These are phyloP conservation scores for Phialophora tarda DNA, from an alignment of 2,329 filamentous ascomycete genomes.

Conservation along the genomic window DNA sequence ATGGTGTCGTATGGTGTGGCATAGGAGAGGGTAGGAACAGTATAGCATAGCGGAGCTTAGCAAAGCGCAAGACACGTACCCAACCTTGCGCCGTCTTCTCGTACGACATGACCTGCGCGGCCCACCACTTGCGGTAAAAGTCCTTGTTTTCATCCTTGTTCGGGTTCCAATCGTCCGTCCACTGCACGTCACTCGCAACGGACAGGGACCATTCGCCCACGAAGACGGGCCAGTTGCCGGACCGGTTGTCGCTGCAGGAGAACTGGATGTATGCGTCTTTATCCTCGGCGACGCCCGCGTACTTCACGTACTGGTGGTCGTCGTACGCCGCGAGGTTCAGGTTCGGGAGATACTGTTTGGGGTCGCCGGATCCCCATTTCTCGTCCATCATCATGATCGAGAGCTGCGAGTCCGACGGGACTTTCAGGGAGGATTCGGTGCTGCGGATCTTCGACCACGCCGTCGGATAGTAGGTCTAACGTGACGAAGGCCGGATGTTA, in stretches of 20 bases:
- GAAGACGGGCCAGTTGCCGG: constrained; percentile 54
- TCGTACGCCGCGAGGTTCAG: constrained; percentile 59
- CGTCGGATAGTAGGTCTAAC: constrained; percentile 28
- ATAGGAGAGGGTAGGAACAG: background rate
- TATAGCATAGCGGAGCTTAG: too few relatives aligned
- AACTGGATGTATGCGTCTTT: constrained; percentile 58
- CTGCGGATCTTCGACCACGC: constrained; percentile 53
- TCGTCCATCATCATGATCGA: constrained; percentile 63
- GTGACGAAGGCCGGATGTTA: background rate
- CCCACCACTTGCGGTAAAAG: constrained; percentile 65
- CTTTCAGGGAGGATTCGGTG: constrained; percentile 53
- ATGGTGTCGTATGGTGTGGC: background rate
- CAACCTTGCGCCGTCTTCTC: constrained; percentile 50
- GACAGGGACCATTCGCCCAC: constrained; percentile 66
- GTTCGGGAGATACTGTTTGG: constrained; percentile 53
- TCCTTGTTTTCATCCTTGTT: constrained; percentile 48
- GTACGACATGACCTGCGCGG: constrained; percentile 61
- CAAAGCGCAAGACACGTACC: constrained; percentile 53
- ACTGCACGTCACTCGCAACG: constrained; percentile 57
- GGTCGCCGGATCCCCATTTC: constrained; percentile 63
- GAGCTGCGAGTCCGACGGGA: constrained; percentile 53
- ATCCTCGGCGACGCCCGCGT: constrained; percentile 50
- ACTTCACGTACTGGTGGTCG: constrained; percentile 66
- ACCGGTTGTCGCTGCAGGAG: constrained; percentile 57
- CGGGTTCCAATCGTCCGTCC: constrained; percentile 52